Evolutionary conservation across 192 early-diverging fungal genomes (phyloP).

Genomic region (Backusella westeae): DNA sequence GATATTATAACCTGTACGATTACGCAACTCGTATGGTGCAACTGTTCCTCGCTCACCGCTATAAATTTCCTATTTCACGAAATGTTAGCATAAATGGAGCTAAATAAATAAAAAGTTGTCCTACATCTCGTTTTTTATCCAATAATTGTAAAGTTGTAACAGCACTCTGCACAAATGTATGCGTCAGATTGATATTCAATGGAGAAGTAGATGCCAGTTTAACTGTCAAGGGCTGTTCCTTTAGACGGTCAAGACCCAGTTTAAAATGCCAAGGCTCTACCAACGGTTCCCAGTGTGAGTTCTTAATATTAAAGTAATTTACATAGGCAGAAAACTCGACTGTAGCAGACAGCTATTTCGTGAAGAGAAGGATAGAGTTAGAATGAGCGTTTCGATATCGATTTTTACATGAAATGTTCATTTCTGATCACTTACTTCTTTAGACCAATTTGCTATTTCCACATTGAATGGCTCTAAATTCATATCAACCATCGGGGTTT

Average conservation of each 20-base stretch:
- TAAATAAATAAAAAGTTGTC: neutral
- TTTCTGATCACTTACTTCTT: constrained; percentile 40
- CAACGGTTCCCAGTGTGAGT: constrained; percentile 98
- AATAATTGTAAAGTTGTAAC: constrained; percentile 56
- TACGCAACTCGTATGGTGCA: constrained; percentile 81
- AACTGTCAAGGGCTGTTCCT: constrained; percentile 39
- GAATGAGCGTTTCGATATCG: neutral
- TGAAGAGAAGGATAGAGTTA: neutral
- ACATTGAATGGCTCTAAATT: constrained; percentile 78
- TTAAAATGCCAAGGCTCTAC: constrained; percentile 87
- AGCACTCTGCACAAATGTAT: constrained; percentile 74
- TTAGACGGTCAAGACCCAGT: constrained; percentile 33
- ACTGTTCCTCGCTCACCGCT: constrained; percentile 33
- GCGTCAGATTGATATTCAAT: constrained; percentile 85
- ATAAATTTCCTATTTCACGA: constrained; percentile 23
- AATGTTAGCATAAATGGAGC: neutral
- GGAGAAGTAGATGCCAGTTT: constrained; percentile 69
- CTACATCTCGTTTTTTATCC: constrained; percentile 36
- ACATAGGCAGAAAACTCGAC: constrained; percentile 68
- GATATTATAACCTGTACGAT: constrained; percentile 89
- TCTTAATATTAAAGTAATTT: constrained; percentile 96
- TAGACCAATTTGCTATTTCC: constrained; percentile 84
- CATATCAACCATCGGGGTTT: constrained; percentile 89
- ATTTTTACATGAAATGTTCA: neutral
- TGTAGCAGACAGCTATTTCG: constrained; percentile 49